Evolutionary conservation across 1,284 basidiomycete genomes (phyloP).

Genomic region (Ustanciosporium gigantosporum): DNA sequence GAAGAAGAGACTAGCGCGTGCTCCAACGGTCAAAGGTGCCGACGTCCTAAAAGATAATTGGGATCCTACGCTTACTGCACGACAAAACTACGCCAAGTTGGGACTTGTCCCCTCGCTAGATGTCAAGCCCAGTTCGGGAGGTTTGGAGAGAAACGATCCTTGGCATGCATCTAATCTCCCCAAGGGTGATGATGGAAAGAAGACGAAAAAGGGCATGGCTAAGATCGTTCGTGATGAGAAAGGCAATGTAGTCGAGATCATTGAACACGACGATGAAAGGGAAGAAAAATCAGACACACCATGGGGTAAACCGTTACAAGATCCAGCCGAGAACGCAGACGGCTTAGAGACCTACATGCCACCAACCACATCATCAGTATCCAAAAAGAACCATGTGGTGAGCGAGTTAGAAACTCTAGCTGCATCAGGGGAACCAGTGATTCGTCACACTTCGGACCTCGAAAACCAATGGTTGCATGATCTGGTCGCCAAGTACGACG

Average conservation of each 20-base stretch:
- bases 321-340: constrained; percentile 9
- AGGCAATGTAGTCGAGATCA: constrained; percentile 78
- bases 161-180: constrained; percentile 1
- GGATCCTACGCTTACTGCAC: constrained; percentile 85
- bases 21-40: constrained; percentile 75
- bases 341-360: constrained; percentile 19
- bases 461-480: constrained; percentile 73
- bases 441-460: constrained; percentile 71
- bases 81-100: constrained; percentile 84
- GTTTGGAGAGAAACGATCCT: constrained; percentile 27
- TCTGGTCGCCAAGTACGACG: constrained; percentile 74
- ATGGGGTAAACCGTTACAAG: constrained; percentile 56
- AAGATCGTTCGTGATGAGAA: constrained; percentile 80
- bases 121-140: constrained; percentile 28
- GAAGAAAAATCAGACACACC: constrained; percentile 40
- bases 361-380: too few relatives aligned
- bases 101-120: constrained; percentile 68
- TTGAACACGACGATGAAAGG: constrained; percentile 66
- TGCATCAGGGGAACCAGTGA: constrained; percentile 59
- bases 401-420: constrained; percentile 10
- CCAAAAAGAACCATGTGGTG: constrained; percentile 1
- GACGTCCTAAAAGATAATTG: constrained; percentile 80
- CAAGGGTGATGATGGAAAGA: background rate
- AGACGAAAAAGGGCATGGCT: constrained; percentile 71
- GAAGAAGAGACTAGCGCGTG: constrained; percentile 67